Conservation (phyloP, 2,329 filamentous ascomycete genomes). For the Curvularia eragrostidis region DNA sequence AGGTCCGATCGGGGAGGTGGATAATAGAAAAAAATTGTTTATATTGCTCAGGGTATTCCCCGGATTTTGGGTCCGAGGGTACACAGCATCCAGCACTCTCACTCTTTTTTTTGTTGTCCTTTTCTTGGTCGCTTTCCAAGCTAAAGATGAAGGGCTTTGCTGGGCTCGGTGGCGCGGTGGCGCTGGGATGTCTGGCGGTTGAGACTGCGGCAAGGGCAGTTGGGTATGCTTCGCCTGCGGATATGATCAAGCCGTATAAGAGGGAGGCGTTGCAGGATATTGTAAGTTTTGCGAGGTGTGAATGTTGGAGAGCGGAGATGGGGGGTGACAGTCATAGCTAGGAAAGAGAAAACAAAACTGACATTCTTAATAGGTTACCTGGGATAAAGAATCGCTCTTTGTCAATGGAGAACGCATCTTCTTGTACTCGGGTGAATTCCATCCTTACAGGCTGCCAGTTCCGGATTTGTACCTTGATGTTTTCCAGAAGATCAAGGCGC, state of each 20-base stretch:
- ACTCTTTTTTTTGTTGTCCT: background rate
- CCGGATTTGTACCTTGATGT: conserved; percentile 71
- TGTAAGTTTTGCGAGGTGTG: conserved; percentile 49
- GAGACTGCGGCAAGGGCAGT: conserved; percentile 58
- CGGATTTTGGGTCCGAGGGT: background rate
- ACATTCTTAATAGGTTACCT: conserved; percentile 60
- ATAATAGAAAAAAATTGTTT: background rate
- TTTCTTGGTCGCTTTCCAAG: background rate
- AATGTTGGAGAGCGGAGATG: background rate
- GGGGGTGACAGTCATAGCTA: background rate
- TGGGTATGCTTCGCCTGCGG: conserved; percentile 55
- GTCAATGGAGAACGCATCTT: conserved; percentile 73
- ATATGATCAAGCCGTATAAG: conserved; percentile 58
- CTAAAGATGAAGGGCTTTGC: conserved; percentile 30
- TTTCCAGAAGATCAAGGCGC: conserved; percentile 81
- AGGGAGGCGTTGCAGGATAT: conserved; percentile 62
- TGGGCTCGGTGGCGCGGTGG: conserved; percentile 31
- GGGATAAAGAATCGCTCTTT: conserved; percentile 75
- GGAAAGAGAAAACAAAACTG: background rate
- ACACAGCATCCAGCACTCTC: background rate
- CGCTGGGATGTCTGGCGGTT: conserved; percentile 51
- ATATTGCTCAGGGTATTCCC: background rate
- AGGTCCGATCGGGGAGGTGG: background rate
- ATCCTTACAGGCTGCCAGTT: conserved; percentile 71
- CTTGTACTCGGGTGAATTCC: conserved; percentile 76